Evolutionary conservation across 306 rosid genomes (phyloP), one percentile per base, ranked within the genome.

Genomic region (Glycine latifolia): DNA sequence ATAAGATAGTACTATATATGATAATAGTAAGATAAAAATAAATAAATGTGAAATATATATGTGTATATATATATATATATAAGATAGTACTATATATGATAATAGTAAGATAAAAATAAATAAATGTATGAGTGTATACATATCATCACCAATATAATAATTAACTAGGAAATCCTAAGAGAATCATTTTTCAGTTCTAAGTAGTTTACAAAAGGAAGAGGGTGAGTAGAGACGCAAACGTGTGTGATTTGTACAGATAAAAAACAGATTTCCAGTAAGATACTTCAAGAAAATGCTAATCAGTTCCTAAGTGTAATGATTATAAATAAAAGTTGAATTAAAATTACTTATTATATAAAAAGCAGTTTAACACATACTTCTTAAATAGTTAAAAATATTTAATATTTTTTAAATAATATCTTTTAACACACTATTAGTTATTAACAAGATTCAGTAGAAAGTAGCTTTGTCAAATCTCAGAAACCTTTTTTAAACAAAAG

Each of bases 91-190:
- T 26, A 26, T 1, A 26, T 26, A 26, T 26, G 31, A 26, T 26
- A 26, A 26, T 26, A 26, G 31, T 26, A 26, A 26, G 31, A 26
- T 26, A n/a, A n/a, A 26, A 26, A 26, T 26, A 26, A 26, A 26
- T 26, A 26, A 26, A 2, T 26, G 31, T 26, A 26, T 0, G 31
- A 26, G 41, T 37, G 41, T 37, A 3, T 54, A 6, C 4, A 54
- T 2, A 1, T 6, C 26, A 55, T 6, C 61, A n/a, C 1, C 1
- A 6, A 8, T 60, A 39, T 60, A 20, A 9, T 60, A 13, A n/a
- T 14, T 14, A 41, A 20, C 15, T 35, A 79, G 5, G 59, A 83
- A 86, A 81, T 87, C 85, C 89, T 79, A 80, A 82, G 71, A 75
- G 80, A 83, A 76, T 71, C 14, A 76, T 43, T 48, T 55, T 79